A percentile compares a stretch with the other conserved stretches of the same genome.
Conservation (phyloP, 768 basidiomycete genomes). For the Russula ochroleuca region DNA sequence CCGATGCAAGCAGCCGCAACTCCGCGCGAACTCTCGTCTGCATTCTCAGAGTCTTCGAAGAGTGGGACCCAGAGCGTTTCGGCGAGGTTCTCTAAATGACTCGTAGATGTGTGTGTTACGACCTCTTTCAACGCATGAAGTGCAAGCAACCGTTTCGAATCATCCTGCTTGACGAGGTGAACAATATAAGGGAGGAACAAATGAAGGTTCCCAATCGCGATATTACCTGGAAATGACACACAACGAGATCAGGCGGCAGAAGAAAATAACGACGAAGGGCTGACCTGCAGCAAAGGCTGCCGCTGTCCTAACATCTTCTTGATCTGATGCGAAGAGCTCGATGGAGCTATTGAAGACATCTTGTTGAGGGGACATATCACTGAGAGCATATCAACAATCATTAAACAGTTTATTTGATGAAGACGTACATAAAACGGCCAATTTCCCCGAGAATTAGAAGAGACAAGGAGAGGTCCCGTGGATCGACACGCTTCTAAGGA, state of each 20-base stretch:
- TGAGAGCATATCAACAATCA: conserved; percentile 34
- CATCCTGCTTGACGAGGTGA: conserved; percentile 67
- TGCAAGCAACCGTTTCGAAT: conserved; percentile 75
- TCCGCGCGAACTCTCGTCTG: conserved; percentile 89
- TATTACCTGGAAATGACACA: conserved; percentile 58
- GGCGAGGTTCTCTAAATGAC: conserved; percentile 80
- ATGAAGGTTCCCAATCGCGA: conserved; percentile 88
- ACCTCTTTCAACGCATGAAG: conserved; percentile 95
- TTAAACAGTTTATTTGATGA: neutral
- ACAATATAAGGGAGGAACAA: conserved; percentile 85
- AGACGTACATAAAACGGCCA: conserved; percentile 77
- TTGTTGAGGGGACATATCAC: conserved; percentile 79
- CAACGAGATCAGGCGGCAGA: neutral
- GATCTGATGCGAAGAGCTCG: conserved; percentile 66
- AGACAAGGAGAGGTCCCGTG: conserved; percentile 71
- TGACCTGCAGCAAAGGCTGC: conserved; percentile 91
- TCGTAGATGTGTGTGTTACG: conserved; percentile 83
- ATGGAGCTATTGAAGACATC: conserved; percentile 76
- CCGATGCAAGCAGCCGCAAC: conserved; percentile 96
- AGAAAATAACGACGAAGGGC: conserved; percentile 26
- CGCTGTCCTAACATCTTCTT: conserved; percentile 84
- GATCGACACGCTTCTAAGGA: conserved; percentile 34
- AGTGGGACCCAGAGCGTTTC: conserved; percentile 89
- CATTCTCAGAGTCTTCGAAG: conserved; percentile 83
- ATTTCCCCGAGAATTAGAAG: conserved; percentile 89